Evolutionary conservation across 2,329 filamentous ascomycete species (phyloP).

Genomic region (Monosporascus sp.): DNA sequence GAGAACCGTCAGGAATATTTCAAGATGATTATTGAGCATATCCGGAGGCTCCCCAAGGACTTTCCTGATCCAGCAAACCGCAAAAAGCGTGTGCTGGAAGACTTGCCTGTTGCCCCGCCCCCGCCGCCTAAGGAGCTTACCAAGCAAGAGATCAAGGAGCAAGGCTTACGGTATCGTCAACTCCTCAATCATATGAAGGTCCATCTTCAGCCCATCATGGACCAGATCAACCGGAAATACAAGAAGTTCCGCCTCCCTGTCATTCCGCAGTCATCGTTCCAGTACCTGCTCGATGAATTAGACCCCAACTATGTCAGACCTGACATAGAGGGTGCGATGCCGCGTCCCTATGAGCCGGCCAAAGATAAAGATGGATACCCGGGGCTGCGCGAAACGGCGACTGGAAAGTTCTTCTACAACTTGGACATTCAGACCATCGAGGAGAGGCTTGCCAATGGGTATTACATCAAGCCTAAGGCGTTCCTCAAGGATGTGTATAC

Average conservation of each 20-base stretch:
- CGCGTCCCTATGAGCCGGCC: constrained; percentile 72
- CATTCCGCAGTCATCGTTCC: constrained; percentile 67
- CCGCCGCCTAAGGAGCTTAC: constrained; percentile 62
- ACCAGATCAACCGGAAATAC: constrained; percentile 87
- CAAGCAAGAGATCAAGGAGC: constrained; percentile 74
- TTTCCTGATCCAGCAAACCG: constrained; percentile 84
- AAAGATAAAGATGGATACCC: constrained; percentile 73
- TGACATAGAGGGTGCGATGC: constrained; percentile 49
- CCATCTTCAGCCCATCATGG: constrained; percentile 89
- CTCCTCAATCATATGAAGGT: constrained; percentile 84
- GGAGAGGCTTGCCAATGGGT: constrained; percentile 93
- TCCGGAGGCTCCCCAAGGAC: constrained; percentile 73
- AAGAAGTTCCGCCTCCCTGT: constrained; percentile 79
- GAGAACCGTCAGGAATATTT: constrained; percentile 75
- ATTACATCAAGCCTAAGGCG: constrained; percentile 85
- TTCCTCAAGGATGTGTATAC: constrained; percentile 84
- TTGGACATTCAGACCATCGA: constrained; percentile 90
- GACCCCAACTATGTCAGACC: constrained; percentile 66
- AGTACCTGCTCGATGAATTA: constrained; percentile 79
- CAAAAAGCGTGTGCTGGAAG: constrained; percentile 78
- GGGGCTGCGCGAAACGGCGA: constrained; percentile 69
- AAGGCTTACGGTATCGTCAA: constrained; percentile 78
- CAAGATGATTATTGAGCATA: constrained; percentile 63
- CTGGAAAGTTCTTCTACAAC: constrained; percentile 89
- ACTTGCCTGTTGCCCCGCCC: constrained; percentile 68